These are phyloP conservation scores for Ophiocordyceps camponoti-leonardi DNA, from an alignment of 2,329 filamentous ascomycete genomes.

Conservation along the genomic window DNA sequence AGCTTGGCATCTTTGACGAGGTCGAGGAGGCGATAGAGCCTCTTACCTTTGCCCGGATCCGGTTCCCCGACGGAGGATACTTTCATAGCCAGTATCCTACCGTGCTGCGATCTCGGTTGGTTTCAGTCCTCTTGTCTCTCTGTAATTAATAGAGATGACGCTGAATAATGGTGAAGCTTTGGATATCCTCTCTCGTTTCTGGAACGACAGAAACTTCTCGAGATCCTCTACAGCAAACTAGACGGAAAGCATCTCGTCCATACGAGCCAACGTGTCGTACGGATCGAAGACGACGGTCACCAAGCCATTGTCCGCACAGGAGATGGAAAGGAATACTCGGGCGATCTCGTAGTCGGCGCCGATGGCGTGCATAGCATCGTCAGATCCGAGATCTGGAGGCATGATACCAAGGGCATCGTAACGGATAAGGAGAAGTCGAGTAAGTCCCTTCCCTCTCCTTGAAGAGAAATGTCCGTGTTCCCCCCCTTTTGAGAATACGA, in stretches of 20 bases:
- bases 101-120: conserved; percentile 2
- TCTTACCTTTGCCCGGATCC: conserved; percentile 2
- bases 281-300: conserved; percentile 2
- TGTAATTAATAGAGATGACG: too few relatives aligned
- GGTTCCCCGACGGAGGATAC: conserved; percentile 2
- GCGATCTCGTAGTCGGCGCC: conserved; percentile 17
- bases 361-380: conserved; percentile 21
- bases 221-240: conserved; percentile 15
- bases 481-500: not conserved
- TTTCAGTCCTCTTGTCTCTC: too few relatives aligned
- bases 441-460: not conserved
- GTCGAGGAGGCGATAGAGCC: conserved; percentile 3
- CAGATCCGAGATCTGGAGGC: conserved; percentile 10
- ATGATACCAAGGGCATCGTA: conserved; percentile 7
- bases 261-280: conserved; percentile 4
- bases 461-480: not conserved
- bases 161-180: conserved; percentile 2
- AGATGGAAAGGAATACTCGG: conserved; percentile 12
- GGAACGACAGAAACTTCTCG: conserved; percentile 16
- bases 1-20: conserved; percentile 18
- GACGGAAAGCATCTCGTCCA: conserved; percentile 10
- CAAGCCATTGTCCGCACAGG: conserved; percentile 11
- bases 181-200: conserved; percentile 16
- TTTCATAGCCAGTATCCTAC: conserved; percentile 3
- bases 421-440: conserved; percentile 4